These are phyloP conservation scores for Clavulina sp. DNA, from an alignment of 768 basidiomycete species.

Conservation along the genomic window DNA sequence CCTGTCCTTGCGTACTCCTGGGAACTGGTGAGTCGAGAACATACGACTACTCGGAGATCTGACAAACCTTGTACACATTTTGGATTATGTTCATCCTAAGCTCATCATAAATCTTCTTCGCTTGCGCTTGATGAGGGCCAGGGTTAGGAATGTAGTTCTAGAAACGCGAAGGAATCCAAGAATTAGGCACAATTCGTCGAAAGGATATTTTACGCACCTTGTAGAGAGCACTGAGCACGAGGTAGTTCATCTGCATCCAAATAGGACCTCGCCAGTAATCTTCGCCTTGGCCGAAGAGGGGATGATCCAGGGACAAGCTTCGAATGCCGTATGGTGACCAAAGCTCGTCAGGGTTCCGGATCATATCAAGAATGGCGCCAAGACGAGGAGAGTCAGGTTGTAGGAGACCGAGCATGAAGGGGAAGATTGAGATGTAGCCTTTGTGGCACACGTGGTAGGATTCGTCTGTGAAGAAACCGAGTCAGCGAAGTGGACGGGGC, in stretches of 20 bases:
- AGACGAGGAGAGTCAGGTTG: constrained; percentile 62
- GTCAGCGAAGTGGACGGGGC: not conserved
- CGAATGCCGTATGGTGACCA: constrained; percentile 88
- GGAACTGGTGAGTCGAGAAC: not conserved
- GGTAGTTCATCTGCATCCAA: constrained; percentile 96
- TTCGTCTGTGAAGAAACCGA: constrained; percentile 41
- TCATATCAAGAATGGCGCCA: constrained; percentile 59
- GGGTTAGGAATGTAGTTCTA: constrained; percentile 61
- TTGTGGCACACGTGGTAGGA: constrained; percentile 80
- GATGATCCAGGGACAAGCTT: constrained; percentile 72
- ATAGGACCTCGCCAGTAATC: constrained; percentile 97
- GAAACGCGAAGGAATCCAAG: not conserved
- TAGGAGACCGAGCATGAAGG: constrained; percentile 71
- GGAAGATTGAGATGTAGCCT: constrained; percentile 90
- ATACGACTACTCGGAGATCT: not conserved
- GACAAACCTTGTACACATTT: constrained; percentile 52
- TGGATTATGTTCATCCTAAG: constrained; percentile 68
- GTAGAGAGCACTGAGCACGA: constrained; percentile 61
- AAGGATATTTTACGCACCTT: constrained; percentile 30
- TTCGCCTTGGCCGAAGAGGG: constrained; percentile 81
- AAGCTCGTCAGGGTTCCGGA: constrained; percentile 64
- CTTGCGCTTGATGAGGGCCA: constrained; percentile 67
- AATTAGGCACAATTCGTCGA: not conserved
- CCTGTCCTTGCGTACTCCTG: constrained; percentile 87
- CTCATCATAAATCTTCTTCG: constrained; percentile 61